phyloP scores from a whole-genome alignment of 2,329 filamentous ascomycete species.

The Exophiala sideris region DNA sequence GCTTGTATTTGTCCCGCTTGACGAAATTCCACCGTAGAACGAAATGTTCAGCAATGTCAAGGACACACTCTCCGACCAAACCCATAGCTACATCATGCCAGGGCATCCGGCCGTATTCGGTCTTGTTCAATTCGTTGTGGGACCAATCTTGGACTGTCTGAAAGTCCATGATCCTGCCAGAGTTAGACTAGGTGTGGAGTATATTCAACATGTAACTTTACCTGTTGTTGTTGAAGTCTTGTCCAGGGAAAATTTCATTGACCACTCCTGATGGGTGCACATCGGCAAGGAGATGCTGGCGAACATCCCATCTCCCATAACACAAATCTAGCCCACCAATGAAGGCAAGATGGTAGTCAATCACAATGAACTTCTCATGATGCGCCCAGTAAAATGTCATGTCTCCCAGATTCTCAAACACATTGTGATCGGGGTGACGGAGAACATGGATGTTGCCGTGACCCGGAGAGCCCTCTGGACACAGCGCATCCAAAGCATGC shows the following conservation, averaged over 20 bases:
- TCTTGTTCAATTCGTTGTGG: conserved; percentile 85
- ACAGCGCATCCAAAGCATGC: conserved; percentile 73
- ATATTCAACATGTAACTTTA: neutral
- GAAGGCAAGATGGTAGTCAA: conserved; percentile 87
- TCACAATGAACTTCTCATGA: conserved; percentile 95
- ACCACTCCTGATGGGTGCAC: conserved; percentile 78
- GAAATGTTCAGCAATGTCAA: conserved; percentile 95
- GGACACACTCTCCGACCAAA: conserved; percentile 81
- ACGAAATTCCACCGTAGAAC: conserved; percentile 93
- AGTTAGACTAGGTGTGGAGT: neutral
- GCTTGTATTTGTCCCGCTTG: conserved; percentile 97
- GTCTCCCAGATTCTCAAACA: conserved; percentile 87
- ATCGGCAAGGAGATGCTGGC: conserved; percentile 81
- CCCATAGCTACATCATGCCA: conserved; percentile 98
- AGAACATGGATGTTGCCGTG: conserved; percentile 85
- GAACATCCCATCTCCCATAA: conserved; percentile 89
- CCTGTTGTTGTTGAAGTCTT: conserved; percentile 95
- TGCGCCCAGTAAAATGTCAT: conserved; percentile 99
- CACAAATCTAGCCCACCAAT: conserved; percentile 93
- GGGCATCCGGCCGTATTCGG: conserved; percentile 90
- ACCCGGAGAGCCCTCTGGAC: conserved; percentile 75
- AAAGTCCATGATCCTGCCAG: conserved; percentile 80
- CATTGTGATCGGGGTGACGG: conserved; percentile 92
- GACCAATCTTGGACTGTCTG: conserved; percentile 89
- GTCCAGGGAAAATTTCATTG: conserved; percentile 86